Percentiles rank a stretch among this genome's conserved stretches.
Evolutionary conservation across 116 monocot genomes (phyloP).

Genomic region (Papilionanthe hybrid): DNA sequence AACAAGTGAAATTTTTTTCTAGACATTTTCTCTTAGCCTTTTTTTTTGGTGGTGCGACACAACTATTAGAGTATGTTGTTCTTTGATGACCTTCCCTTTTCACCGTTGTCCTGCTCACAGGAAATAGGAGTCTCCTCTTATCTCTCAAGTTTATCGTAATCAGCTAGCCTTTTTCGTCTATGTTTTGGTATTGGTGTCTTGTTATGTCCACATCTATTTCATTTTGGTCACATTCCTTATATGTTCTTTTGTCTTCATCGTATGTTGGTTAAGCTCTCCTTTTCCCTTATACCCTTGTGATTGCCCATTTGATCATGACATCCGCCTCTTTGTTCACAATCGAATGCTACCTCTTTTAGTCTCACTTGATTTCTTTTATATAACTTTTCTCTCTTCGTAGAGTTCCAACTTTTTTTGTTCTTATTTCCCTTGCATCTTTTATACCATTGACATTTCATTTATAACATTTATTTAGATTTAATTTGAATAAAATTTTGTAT

Average conservation of each 20-base stretch:
- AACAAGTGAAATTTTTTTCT: too few relatives aligned
- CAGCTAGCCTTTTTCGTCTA: too few relatives aligned
- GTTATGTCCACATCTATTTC: not conserved
- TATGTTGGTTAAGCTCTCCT: not conserved
- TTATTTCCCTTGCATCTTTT: not conserved
- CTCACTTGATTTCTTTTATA: not conserved
- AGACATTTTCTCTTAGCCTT: too few relatives aligned
- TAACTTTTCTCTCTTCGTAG: not conserved
- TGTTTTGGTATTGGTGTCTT: too few relatives aligned
- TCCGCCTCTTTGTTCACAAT: not conserved
- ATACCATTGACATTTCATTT: not conserved
- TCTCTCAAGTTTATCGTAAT: too few relatives aligned
- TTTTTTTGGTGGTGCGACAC: too few relatives aligned
- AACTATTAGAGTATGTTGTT: too few relatives aligned
- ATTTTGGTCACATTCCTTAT: not conserved
- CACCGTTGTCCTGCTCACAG: too few relatives aligned
- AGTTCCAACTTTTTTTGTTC: not conserved
- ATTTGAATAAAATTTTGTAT: too few relatives aligned
- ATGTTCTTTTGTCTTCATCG: not conserved
- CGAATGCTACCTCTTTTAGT: not conserved
- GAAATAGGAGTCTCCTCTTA: too few relatives aligned
- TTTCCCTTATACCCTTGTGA: not conserved
- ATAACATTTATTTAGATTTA: not conserved
- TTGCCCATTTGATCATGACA: not conserved
- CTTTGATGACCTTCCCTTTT: too few relatives aligned